Conservation (phyloP, 2,329 filamentous ascomycete genomes). For the Tolypocladium endophyticum region DNA sequence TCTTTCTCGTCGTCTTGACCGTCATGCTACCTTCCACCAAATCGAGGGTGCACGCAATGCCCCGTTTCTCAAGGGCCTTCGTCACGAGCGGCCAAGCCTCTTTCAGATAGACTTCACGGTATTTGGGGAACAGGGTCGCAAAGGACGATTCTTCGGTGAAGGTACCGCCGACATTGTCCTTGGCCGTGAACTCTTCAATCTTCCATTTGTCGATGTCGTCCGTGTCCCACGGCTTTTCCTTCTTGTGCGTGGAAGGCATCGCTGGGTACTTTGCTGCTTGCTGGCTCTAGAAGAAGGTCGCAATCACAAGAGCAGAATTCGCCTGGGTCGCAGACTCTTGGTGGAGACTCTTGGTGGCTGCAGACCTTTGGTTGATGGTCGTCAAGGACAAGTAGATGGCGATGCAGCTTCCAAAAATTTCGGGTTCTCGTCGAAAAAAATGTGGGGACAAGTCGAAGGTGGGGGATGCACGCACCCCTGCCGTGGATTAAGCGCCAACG, state of each 20-base stretch:
- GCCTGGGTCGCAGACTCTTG: background rate
- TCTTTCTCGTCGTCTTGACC: constrained; percentile 87
- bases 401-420: constrained; percentile 1
- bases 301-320: background rate
- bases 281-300: background rate
- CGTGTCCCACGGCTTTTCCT: constrained; percentile 89
- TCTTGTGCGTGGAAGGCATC: constrained; percentile 85
- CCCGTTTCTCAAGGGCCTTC: constrained; percentile 72
- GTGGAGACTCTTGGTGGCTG: background rate
- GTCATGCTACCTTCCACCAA: constrained; percentile 94
- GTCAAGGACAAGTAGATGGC: background rate
- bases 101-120: constrained; percentile 86
- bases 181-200: constrained; percentile 73
- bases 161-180: constrained; percentile 75
- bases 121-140: constrained; percentile 81
- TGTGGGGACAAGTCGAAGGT: background rate
- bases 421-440: background rate
- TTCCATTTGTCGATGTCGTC: constrained; percentile 98
- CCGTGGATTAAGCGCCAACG: background rate
- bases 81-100: constrained; percentile 91
- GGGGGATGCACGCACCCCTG: background rate
- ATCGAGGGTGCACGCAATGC: constrained; percentile 86
- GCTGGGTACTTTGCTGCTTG: background rate
- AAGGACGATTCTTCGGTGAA: constrained; percentile 94
- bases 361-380: background rate